Base-by-base conservation (phyloP, 2,329 filamentous ascomycete genomes). In the Canariomyces notabilis region DNA sequence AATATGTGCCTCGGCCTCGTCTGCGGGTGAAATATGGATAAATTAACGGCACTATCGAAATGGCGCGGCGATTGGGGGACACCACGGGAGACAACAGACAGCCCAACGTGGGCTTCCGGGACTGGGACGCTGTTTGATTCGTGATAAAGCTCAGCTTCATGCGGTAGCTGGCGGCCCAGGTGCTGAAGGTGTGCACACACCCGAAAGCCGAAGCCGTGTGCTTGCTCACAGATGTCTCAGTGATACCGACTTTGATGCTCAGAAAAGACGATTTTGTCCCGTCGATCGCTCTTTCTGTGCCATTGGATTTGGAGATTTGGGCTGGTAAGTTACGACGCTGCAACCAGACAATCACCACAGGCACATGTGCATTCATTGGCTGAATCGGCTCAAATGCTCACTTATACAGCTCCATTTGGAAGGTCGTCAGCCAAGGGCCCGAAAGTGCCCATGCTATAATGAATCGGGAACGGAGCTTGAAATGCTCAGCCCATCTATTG, bases 311-410 rank as follows among this genome's bases (percentile, higher is more conserved):
- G n/a, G n/a, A n/a, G n/a, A n/a, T n/a, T n/a, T n/a, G n/a, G n/a
- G n/a, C n/a, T n/a, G n/a, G n/a, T n/a, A n/a, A n/a, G n/a, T n/a
- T n/a, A n/a, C n/a, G n/a, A n/a, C n/a, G n/a, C 19, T 14, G 4
- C 18, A 15, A 42, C n/a, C 32, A 20, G 8, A n/a, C 7, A 15
- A 19, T 14, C 5, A 29, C 5, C 16, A 37, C 19, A 31, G 51
- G n/a, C n/a, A n/a, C n/a, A n/a, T n/a, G n/a, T n/a, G n/a, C n/a
- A 43, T 37, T 42, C 48, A 50, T 49, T 51, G 51, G 49, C 44
- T 21, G 37, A 44, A 29, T 22, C 47, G 47, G 52, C 42, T 50
- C 19, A 48, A 49, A 37, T 50, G 32, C 42, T 29, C 18, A 20
- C 32, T 42, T 22, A 21, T 15, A 42, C 3, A 20, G 6, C n/a